phyloP scores from a whole-genome alignment of 164 flowering plant genomes.

The Kingdonia uniflora region DNA sequence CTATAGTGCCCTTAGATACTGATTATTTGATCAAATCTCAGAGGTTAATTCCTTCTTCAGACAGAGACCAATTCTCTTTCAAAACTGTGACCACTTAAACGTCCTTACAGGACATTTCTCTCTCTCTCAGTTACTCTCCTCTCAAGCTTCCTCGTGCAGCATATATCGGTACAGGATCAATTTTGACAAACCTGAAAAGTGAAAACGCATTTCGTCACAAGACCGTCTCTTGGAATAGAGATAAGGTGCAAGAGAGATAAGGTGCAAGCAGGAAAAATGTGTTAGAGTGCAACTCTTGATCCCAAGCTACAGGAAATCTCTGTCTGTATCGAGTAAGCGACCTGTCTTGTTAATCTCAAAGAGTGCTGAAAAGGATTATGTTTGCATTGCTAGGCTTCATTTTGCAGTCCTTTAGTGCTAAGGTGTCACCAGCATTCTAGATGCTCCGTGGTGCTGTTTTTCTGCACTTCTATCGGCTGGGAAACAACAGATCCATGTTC shows the following conservation, averaged over 20 bases:
- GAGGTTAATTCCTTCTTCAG: slow-evolving; percentile 47
- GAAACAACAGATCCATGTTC: too few relatives aligned
- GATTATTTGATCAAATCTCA: slow-evolving; percentile 62
- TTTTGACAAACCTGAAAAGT: too few relatives aligned
- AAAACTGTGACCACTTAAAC: slow-evolving; percentile 69
- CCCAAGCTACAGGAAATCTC: too few relatives aligned
- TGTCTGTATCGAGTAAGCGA: slow-evolving; percentile 64
- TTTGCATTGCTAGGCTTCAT: too few relatives aligned
- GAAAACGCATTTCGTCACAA: too few relatives aligned
- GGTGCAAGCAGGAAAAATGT: slow-evolving; percentile 54
- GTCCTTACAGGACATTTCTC: slow-evolving; percentile 72
- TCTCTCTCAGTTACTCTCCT: slow-evolving; percentile 55
- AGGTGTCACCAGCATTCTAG: slow-evolving; percentile 68
- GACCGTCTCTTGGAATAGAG: too few relatives aligned
- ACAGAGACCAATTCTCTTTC: slow-evolving; percentile 76
- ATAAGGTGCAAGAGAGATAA: too few relatives aligned
- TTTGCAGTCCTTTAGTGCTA: slow-evolving; percentile 62
- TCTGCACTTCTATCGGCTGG: too few relatives aligned
- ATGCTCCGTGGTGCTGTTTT: slow-evolving; percentile 49
- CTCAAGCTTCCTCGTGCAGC: slow-evolving; percentile 60
- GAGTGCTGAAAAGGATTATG: too few relatives aligned
- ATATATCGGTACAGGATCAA: slow-evolving; percentile 61
- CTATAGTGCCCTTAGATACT: too few relatives aligned
- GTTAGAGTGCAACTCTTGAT: slow-evolving; percentile 78
- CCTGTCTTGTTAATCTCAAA: slow-evolving; percentile 65